Evolutionary conservation across 768 basidiomycete genomes (phyloP).

Genomic region (Phanerochaete carnosa): DNA sequence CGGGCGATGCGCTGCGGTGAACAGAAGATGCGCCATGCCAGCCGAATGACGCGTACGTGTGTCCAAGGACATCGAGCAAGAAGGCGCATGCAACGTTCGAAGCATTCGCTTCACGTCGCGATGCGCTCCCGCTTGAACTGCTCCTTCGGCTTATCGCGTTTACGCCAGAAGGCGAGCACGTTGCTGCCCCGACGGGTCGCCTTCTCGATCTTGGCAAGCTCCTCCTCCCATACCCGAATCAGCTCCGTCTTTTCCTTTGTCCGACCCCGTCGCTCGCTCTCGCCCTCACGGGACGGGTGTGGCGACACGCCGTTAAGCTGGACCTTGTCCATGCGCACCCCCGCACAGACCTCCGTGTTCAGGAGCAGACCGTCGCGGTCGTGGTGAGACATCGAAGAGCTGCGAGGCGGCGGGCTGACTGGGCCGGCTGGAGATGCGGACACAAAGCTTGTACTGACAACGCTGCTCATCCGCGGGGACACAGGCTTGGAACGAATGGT

Average conservation of each 20-base stretch:
- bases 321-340: slow-evolving; percentile 13
- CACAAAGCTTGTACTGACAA: not conserved
- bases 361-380: not conserved
- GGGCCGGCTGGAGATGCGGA: too few species aligned
- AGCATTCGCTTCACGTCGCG: not conserved
- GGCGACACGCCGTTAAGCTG: not conserved
- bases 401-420: not conserved
- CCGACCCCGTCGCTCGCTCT: not conserved
- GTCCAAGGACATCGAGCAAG: not conserved
- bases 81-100: not conserved
- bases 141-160: not conserved
- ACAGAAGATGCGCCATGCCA: not conserved
- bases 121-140: not conserved
- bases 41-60: not conserved
- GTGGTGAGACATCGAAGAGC: not conserved
- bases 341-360: not conserved
- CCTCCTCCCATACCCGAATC: slow-evolving; percentile 69
- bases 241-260: slow-evolving; percentile 17
- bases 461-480: not conserved
- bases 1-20: not conserved
- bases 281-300: not conserved
- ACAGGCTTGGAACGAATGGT: not conserved
- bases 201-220: slow-evolving; percentile 67
- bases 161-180: not conserved
- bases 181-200: slow-evolving; percentile 35